Percentiles rank a stretch among this genome's conserved stretches.
Evolutionary conservation across 1,139 yeast genomes (phyloP).

Genomic region (Waltiozyma solani): DNA sequence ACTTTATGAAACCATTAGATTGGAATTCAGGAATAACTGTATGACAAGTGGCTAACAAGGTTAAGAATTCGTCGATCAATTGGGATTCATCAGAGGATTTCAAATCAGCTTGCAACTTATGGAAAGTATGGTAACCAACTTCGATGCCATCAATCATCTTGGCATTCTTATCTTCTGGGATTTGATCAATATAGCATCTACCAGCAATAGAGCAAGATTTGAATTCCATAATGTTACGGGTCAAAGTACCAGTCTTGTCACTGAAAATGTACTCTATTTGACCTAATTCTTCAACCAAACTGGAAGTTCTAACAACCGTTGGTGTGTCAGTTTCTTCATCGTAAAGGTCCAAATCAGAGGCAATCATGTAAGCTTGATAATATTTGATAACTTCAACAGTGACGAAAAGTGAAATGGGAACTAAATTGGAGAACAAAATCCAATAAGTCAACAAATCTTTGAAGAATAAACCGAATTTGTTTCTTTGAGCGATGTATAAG

Average conservation of each 20-base stretch:
- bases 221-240: conserved; percentile 94
- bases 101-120: conserved; percentile 47
- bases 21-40: conserved; percentile 91
- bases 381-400: conserved; percentile 93
- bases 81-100: conserved; percentile 41
- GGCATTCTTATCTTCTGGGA: conserved; percentile 85
- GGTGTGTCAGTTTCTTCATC: conserved; percentile 85
- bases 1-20: conserved; percentile 56
- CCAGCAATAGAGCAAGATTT: conserved; percentile 94
- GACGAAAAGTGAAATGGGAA: conserved; percentile 90
- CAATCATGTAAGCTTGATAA: conserved; percentile 89
- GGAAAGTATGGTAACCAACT: conserved; percentile 70
- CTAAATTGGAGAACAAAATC: conserved; percentile 92
- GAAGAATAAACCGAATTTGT: conserved; percentile 63
- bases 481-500: conserved; percentile 60
- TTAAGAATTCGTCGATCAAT: conserved; percentile 72
- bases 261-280: conserved; percentile 93
- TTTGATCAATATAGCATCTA: conserved; percentile 73
- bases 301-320: conserved; percentile 88
- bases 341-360: conserved; percentile 91
- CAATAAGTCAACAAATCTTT: conserved; percentile 85
- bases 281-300: conserved; percentile 92
- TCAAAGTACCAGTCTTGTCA: conserved; percentile 93
- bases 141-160: conserved; percentile 71
- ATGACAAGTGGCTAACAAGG: conserved; percentile 85